Evolutionary conservation across 495 filamentous ascomycete genomes (phyloP), one percentile per base, ranked within the genome.

Genomic region (Bacidia gigantensis): DNA sequence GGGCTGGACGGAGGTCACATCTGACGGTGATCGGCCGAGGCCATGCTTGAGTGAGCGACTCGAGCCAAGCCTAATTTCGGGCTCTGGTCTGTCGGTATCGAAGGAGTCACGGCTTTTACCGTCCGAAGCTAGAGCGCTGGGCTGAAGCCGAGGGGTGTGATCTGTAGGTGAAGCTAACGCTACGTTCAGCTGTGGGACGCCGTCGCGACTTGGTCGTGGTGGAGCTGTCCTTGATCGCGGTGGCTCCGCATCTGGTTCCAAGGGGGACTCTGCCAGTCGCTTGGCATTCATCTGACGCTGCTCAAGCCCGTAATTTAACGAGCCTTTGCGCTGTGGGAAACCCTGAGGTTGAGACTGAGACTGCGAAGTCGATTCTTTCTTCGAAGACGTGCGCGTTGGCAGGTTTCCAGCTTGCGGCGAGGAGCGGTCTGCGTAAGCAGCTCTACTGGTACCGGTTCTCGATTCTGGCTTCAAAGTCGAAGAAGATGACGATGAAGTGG

Each of bases 131-230:
- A 25, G 26, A 17, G 47, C 47, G 18, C 47, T 50, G 26, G 47
- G 47, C 32, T 50, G 47, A 38, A 50, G 47, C 18, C 22, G 32
- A 17, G 47, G 47, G 14, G 21, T 29, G 9, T 50, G 29, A 18
- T 50, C 25, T 21, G 47, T 35, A 38, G 32, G 47, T 35, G 25
- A 35, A 14, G 26, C 26, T 17, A 77, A 65, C 18, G 74, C 64
- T 40, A 76, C 72, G 25, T 77, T 67, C 42, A 94, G 71, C 49
- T 80, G 78, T 43, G 82, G 74, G 1, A 83, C 86, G 10, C 86
- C 86, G 56, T 92, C 81, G 72, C 89, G 73, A 61, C 86, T 96
- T 3, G 89, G 89, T 52, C 89, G 68, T 44, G 68, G 62, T 14
- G 82, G 81, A 42, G 74, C 50, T 50, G 21, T 67, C 26, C 26